Conservation (phyloP, 768 basidiomycete species). For the Rhizopogon vesiculosus region DNA sequence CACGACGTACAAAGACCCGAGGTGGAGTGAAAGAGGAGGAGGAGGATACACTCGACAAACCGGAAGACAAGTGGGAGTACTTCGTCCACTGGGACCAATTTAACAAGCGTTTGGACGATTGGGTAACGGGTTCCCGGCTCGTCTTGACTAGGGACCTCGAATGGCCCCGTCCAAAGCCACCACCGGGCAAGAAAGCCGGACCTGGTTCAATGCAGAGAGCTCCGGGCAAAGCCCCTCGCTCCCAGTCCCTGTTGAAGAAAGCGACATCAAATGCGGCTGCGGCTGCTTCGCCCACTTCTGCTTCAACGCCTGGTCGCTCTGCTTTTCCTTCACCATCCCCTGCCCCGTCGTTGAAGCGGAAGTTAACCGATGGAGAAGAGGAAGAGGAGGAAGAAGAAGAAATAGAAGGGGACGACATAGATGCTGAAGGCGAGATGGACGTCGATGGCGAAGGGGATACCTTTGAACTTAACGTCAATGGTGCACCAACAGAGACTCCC, state of each 20-base stretch:
- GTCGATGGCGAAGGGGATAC: slow-evolving; percentile 65
- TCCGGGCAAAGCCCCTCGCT: slow-evolving; percentile 60
- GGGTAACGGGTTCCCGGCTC: slow-evolving; percentile 87
- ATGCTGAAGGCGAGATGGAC: slow-evolving; percentile 57
- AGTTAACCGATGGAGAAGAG: slow-evolving; percentile 55
- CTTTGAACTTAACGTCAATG: slow-evolving; percentile 55
- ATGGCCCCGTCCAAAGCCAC: slow-evolving; percentile 87
- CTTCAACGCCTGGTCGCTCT: slow-evolving; percentile 36
- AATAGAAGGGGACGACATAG: slow-evolving; percentile 41
- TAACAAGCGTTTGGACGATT: slow-evolving; percentile 98
- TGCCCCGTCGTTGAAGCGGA: slow-evolving; percentile 62
- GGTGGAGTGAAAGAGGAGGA: slow-evolving; percentile 39
- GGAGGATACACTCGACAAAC: slow-evolving; percentile 44
- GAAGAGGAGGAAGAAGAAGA: slow-evolving; percentile 61
- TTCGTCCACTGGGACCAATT: slow-evolving; percentile 99
- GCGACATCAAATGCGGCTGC: slow-evolving; percentile 67
- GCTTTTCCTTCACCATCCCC: slow-evolving; percentile 54
- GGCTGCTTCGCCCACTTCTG: slow-evolving; percentile 55
- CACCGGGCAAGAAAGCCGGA: slow-evolving; percentile 50
- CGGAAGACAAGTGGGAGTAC: slow-evolving; percentile 84
- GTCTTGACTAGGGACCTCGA: slow-evolving; percentile 84
- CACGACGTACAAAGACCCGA: slow-evolving; percentile 37
- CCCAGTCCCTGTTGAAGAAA: slow-evolving; percentile 57
- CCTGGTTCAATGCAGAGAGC: slow-evolving; percentile 40
- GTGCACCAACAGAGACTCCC: slow-evolving; percentile 41